Evolutionary conservation across 2,329 filamentous ascomycete species (phyloP).

Genomic region (Colletotrichum truncatum): DNA sequence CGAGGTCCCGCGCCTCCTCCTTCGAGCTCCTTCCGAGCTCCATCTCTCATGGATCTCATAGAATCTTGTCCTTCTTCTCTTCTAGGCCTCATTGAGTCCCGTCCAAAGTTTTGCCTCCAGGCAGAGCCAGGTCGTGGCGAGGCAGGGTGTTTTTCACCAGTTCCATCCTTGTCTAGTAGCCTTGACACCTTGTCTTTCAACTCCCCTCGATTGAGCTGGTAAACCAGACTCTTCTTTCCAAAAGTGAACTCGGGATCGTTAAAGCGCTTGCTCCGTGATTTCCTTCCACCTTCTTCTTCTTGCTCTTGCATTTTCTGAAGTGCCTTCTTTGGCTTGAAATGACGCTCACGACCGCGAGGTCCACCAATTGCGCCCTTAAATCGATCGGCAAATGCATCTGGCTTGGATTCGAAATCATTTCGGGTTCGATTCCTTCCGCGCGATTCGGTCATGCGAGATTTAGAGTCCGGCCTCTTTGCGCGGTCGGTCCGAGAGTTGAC

Average conservation of each 20-base stretch:
- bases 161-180: slow-evolving; percentile 23
- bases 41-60: slow-evolving; percentile 1
- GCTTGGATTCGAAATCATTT: background rate
- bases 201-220: slow-evolving; percentile 58
- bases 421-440: background rate
- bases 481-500: slow-evolving; percentile 16
- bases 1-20: background rate
- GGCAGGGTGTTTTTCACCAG: background rate
- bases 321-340: slow-evolving; percentile 61
- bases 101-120: background rate
- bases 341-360: slow-evolving; percentile 30
- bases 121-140: background rate
- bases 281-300: slow-evolving; percentile 43
- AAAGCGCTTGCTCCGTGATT: slow-evolving; percentile 61
- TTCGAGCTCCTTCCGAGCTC: slow-evolving; percentile 8
- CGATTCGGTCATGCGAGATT: slow-evolving; percentile 33
- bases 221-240: slow-evolving; percentile 66
- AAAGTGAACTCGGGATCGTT: slow-evolving; percentile 57
- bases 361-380: slow-evolving; percentile 13
- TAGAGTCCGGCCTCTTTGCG: background rate
- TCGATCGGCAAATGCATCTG: slow-evolving; percentile 14
- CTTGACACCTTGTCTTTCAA: slow-evolving; percentile 41
- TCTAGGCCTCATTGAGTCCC: background rate
- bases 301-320: slow-evolving; percentile 51
- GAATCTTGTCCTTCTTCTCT: background rate